Conservation (phyloP, 441 rosid species). For the Erysimum pusillum region DNA sequence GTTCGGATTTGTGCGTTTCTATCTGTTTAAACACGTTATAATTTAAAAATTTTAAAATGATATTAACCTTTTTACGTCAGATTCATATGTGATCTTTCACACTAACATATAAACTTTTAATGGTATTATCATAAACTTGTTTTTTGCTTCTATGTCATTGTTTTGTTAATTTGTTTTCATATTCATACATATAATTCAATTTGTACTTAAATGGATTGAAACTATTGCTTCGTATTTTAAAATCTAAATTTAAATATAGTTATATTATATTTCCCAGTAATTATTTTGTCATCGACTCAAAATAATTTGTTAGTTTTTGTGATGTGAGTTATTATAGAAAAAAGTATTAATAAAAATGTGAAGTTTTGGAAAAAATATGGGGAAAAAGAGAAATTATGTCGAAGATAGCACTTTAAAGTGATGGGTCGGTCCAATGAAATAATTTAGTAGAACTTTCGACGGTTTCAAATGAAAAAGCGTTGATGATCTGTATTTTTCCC, state of each 20-base stretch:
- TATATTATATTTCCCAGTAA: no score
- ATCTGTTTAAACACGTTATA: neutral
- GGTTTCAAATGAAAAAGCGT: slow-evolving; percentile 15
- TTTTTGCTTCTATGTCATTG: neutral
- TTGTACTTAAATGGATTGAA: no score
- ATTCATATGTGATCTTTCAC: neutral
- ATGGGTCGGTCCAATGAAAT: slow-evolving; percentile 17
- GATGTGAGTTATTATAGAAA: neutral
- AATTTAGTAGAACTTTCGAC: slow-evolving; percentile 16
- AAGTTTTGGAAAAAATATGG: neutral
- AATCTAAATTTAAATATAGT: no score
- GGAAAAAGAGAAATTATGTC: neutral
- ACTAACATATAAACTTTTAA: neutral
- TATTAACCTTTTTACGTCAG: neutral
- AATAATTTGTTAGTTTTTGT: neutral
- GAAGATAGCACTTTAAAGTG: neutral
- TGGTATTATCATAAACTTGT: neutral
- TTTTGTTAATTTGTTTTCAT: neutral
- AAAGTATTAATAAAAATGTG: neutral
- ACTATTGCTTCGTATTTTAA: no score
- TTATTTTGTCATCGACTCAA: no score
- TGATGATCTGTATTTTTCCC: slow-evolving; percentile 9
- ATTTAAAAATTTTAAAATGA: neutral
- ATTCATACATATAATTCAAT: neutral
- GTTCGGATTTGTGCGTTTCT: neutral